A percentile compares a stretch with the other conserved stretches of the same genome.
Evolutionary conservation across 108 stramenopile genomes (phyloP).

Genomic region (Cyclotella cryptica): DNA sequence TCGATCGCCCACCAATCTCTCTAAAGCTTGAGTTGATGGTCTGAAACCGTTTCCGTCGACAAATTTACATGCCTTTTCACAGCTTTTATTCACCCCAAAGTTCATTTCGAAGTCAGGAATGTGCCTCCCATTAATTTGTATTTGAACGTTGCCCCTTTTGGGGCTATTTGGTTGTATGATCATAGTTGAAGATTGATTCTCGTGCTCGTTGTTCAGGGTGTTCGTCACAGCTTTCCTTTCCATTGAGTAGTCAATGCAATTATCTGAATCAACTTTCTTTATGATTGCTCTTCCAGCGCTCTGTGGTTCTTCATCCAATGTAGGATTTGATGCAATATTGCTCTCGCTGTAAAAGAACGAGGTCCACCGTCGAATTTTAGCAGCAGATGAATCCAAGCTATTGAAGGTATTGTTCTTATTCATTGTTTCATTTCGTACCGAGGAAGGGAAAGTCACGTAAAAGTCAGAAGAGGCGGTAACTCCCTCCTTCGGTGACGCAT

Average conservation of each 20-base stretch:
- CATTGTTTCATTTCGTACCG: not conserved
- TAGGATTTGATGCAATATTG: no score
- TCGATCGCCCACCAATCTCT: conserved; percentile 8
- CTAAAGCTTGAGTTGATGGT: conserved; percentile 28
- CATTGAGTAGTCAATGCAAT: not conserved
- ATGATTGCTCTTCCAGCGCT: not conserved
- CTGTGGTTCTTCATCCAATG: no score
- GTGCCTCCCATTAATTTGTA: conserved; percentile 4
- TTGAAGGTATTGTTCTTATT: not conserved
- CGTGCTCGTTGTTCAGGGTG: not conserved
- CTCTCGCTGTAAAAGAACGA: not conserved
- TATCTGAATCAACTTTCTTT: not conserved
- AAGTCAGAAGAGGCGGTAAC: conserved; percentile 58
- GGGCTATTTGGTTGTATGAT: not conserved
- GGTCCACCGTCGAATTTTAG: conserved; percentile 9
- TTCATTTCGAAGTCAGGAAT: conserved; percentile 48
- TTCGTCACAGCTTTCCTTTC: not conserved
- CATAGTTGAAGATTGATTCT: not conserved
- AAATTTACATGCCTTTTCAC: conserved; percentile 32
- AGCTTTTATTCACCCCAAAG: conserved; percentile 10
- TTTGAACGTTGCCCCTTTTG: conserved; percentile 23
- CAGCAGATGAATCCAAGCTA: not conserved
- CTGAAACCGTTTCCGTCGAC: conserved; percentile 40
- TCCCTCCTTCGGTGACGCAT: not conserved
- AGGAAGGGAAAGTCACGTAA: conserved; percentile 46